A percentile compares a stretch with the other conserved stretches of the same genome.
These are phyloP conservation scores for Dictyostelium purpureum DNA, from an alignment of 78 protist genomes.

Conservation along the genomic window DNA sequence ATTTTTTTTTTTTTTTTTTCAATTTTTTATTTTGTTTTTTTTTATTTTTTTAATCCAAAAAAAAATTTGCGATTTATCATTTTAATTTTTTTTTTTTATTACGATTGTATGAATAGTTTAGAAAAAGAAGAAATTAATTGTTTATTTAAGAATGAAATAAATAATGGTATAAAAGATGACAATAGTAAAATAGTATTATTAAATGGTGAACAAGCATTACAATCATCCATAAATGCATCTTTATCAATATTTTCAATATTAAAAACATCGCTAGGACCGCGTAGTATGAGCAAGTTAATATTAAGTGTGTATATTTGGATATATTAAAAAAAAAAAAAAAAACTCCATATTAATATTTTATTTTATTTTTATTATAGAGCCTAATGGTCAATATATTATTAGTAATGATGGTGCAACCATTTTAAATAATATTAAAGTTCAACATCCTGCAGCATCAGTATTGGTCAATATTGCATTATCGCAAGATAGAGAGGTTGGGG, in stretches of 20 bases:
- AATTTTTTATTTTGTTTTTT: not conserved
- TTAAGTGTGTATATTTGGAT: not conserved
- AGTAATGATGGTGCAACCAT: slow-evolving; percentile 99
- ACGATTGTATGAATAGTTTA: not conserved
- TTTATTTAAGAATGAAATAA: too few species aligned
- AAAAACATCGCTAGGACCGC: slow-evolving; percentile 44
- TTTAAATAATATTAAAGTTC: slow-evolving; percentile 96
- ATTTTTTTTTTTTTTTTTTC: not conserved
- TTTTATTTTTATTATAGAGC: not conserved
- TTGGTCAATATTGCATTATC: slow-evolving; percentile 98
- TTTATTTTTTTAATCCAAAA: not conserved
- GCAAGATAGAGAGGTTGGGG: slow-evolving; percentile 99
- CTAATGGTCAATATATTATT: slow-evolving; percentile 86
- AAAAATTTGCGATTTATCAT: too few species aligned
- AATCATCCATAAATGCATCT: not conserved
- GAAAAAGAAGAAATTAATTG: too few species aligned
- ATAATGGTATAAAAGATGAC: not conserved
- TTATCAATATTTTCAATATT: slow-evolving; percentile 10
- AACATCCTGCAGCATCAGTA: slow-evolving; percentile 99
- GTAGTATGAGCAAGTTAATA: slow-evolving; percentile 62
- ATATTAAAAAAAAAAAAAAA: not conserved
- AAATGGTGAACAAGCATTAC: slow-evolving; percentile 7
- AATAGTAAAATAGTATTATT: not conserved
- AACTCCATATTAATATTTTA: not conserved
- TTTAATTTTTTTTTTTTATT: too few species aligned